Base-by-base conservation (phyloP, 495 filamentous ascomycete genomes). In the Penicillium salamii region DNA sequence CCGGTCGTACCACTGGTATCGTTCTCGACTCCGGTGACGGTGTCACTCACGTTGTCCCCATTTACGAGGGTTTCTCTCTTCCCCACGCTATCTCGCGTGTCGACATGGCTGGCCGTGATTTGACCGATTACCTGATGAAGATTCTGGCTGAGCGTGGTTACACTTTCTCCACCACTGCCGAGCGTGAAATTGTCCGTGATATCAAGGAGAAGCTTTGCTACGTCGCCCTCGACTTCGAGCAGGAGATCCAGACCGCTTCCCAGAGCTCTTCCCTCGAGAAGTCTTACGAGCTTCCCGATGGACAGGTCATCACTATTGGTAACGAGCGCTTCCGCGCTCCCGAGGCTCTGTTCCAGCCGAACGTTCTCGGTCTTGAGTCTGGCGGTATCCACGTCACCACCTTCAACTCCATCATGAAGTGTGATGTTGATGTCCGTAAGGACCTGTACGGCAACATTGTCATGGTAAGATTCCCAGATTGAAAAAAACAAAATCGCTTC, bases 181-280 rank as follows among this genome's bases (percentile, higher is more conserved):
- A 98, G 83, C 95, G 95, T 71, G 93, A 98, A 89, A 96, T 98
- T 72, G 93, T 98, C 68, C 95, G 93, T 81, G 89, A 96, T 75
- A 97, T 98, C 82, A 97, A 98, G 87, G 93, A 98, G 85, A 95
- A 92, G 83, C 89, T 96, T 54, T 97, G 93, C 83, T 98, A 97
- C 82, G 92, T 98, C 72, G 95, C 95, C 50, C 85, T 96, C 53
- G 93, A 98, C 81, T 98, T 98, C 67, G 93, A 98, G 81, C 93
- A 98, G 79, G 93, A 98, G 80, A 97, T 98, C 74, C 93, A 98
- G 85, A 98, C 95, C 61, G 95, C 93, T 61, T 92, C 90, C 72
- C 93, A 98, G 81, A 87, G 84, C 80, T 97, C 93, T 68, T 91
- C 82, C 81, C 79, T 97, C 73, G 93, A 98, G 87, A 98, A 98